A percentile compares a stretch with the other conserved stretches of the same genome.
Conservation (phyloP, 1,284 basidiomycete species). For the Mycosarcoma maydis region DNA sequence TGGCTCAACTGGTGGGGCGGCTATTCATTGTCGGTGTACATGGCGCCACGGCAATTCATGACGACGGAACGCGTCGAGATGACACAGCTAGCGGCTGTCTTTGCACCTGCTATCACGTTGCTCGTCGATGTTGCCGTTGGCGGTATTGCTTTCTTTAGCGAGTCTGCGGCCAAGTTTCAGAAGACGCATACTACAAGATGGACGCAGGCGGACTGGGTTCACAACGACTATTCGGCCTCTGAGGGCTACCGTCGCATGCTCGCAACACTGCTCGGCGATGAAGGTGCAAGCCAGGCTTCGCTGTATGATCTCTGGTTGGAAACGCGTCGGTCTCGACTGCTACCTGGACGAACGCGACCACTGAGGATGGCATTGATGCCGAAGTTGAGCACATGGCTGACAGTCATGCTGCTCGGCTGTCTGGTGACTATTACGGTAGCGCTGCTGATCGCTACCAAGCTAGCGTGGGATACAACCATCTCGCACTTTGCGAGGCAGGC, state of each 20-base stretch:
- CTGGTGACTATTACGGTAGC: constrained; percentile 14
- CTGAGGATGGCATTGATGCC: constrained; percentile 31
- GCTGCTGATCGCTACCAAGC: constrained; percentile 20
- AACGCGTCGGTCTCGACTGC: constrained; percentile 9
- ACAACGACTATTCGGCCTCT: constrained; percentile 36
- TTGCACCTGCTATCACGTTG: constrained; percentile 35
- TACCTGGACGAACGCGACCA: constrained; percentile 35
- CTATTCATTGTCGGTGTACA: constrained; percentile 32
- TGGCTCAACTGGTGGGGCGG: constrained; percentile 51
- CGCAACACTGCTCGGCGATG: constrained; percentile 27
- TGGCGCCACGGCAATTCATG: constrained; percentile 29
- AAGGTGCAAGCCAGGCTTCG: constrained; percentile 16
- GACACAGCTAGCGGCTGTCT: constrained; percentile 37
- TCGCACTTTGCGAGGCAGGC: constrained; percentile 33
- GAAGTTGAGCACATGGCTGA: constrained; percentile 12
- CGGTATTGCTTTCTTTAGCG: constrained; percentile 19
- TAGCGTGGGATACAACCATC: constrained; percentile 36
- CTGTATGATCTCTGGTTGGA: constrained; percentile 33
- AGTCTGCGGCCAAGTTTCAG: constrained; percentile 19
- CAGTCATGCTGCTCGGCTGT: constrained; percentile 31
- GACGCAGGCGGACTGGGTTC: constrained; percentile 42
- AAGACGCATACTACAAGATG: constrained; percentile 23
- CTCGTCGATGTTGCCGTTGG: constrained; percentile 21
- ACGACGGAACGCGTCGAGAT: constrained; percentile 38
- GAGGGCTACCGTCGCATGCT: constrained; percentile 47